These are phyloP conservation scores for Alternaria sp. DNA, from an alignment of 2,329 filamentous ascomycete species.

Conservation along the genomic window DNA sequence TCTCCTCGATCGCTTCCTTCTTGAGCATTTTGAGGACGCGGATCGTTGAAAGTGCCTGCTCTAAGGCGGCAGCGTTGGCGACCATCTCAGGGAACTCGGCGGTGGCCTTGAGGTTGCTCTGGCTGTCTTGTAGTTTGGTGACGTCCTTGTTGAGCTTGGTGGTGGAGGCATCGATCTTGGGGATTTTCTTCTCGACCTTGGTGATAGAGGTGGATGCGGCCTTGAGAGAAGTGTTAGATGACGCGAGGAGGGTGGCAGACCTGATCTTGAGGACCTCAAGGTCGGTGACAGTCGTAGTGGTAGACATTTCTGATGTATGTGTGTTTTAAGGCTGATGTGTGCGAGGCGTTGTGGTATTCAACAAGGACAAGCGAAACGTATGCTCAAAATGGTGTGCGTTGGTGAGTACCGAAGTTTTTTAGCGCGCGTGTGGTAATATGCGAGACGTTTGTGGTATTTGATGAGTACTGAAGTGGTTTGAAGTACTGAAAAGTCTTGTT, in stretches of 20 bases:
- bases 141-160: not conserved
- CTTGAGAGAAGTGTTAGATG: not conserved
- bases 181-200: not conserved
- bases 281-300: not conserved
- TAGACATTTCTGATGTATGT: not conserved
- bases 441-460: not conserved
- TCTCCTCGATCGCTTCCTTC: not conserved
- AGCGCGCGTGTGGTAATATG: not conserved
- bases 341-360: not conserved
- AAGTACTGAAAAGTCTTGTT: not conserved
- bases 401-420: not conserved
- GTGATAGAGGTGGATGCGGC: not conserved
- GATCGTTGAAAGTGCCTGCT: not conserved
- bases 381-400: not conserved
- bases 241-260: not conserved
- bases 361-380: not conserved
- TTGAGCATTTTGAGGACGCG: not conserved
- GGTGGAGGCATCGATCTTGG: not conserved
- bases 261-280: not conserved
- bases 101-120: not conserved
- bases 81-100: not conserved
- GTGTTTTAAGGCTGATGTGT: not conserved
- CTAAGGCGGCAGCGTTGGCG: not conserved
- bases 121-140: not conserved
- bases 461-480: not conserved